These are phyloP conservation scores for Xylaria sp. DNA, from an alignment of 2,329 filamentous ascomycete genomes.

Conservation along the genomic window DNA sequence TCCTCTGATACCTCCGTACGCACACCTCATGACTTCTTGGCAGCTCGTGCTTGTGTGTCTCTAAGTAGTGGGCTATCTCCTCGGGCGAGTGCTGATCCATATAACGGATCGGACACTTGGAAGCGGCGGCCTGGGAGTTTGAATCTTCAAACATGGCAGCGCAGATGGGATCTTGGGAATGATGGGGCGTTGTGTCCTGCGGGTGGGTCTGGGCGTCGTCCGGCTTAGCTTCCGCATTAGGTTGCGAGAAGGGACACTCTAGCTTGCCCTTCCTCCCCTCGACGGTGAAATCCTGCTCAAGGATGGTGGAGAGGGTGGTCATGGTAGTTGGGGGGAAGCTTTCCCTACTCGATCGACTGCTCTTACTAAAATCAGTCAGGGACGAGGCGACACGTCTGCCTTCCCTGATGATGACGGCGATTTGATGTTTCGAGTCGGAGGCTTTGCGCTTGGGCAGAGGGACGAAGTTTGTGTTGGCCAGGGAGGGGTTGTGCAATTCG, in stretches of 20 bases:
- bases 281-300: constrained; percentile 92
- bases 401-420: constrained; percentile 66
- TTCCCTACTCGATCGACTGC: constrained; percentile 52
- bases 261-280: constrained; percentile 77
- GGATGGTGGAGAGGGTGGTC: constrained; percentile 64
- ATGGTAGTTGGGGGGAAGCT: constrained; percentile 49
- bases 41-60: constrained; percentile 93
- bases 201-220: constrained; percentile 30
- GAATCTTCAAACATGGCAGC: constrained; percentile 65
- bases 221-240: constrained; percentile 44
- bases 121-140: constrained; percentile 52
- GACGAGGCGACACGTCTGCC: constrained; percentile 60
- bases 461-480: constrained; percentile 54
- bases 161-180: constrained; percentile 63
- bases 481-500: constrained; percentile 49
- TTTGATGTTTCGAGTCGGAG: constrained; percentile 56
- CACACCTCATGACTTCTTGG: constrained; percentile 93
- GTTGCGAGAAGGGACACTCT: constrained; percentile 73
- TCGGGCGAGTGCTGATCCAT: constrained; percentile 90
- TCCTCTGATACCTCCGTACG: constrained; percentile 84
- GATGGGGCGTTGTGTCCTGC: constrained; percentile 46
- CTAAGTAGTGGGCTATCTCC: constrained; percentile 90
- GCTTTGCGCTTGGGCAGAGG: constrained; percentile 56
- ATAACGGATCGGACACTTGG: constrained; percentile 89
- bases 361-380: constrained; percentile 54